Evolutionary conservation across 2,329 filamentous ascomycete species (phyloP), one percentile per base, ranked within the genome.

Genomic region (Thielaviopsis ethacetica): DNA sequence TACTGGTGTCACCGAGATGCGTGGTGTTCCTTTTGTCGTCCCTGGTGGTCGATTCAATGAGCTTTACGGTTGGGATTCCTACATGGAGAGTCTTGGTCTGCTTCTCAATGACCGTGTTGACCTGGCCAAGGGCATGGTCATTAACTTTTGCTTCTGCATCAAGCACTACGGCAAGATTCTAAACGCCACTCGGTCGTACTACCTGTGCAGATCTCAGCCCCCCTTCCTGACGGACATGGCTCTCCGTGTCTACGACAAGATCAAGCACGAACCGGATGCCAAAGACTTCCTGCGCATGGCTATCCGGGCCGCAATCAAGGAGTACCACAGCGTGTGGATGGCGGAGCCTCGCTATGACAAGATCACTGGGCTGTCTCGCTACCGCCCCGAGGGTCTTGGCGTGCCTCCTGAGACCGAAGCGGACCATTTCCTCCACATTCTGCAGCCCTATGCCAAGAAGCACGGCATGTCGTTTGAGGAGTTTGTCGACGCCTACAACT

Each of bases 201-300:
- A 98, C 68, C 82, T 98, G 17, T 86, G 83, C 63, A 85, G 93
- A 61, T 96, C 93, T 1, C 93, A 98, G 71, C 93, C 93, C 1
- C 93, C 93, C 0, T 97, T 98, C 73, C 75, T 98, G 59, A 98
- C 93, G 1, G 93, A 98, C 71, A 96, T 98, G 90, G 87, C 91
- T 12, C 76, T 97, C 55, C 85, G 90, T 59, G 89, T 95, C 50
- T 97, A 93, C 69, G 90, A 96, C 66, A 86, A 86, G 67, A 97
- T 96, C 71, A 89, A 90, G 74, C 84, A 90, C 65, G 86, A 95
- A 68, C 82, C 85, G 0, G 87, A 83, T 54, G 82, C 90, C 1
- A 71, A 83, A 56, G 88, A 95, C 0, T 96, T 97, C 70, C 76
- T 98, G 63, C 81, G 82, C 34, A 80, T 80, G 17, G 82, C 90